Evolutionary conservation across 176 grass and related monocot genomes (phyloP).

Genomic region (Musa acuminata): DNA sequence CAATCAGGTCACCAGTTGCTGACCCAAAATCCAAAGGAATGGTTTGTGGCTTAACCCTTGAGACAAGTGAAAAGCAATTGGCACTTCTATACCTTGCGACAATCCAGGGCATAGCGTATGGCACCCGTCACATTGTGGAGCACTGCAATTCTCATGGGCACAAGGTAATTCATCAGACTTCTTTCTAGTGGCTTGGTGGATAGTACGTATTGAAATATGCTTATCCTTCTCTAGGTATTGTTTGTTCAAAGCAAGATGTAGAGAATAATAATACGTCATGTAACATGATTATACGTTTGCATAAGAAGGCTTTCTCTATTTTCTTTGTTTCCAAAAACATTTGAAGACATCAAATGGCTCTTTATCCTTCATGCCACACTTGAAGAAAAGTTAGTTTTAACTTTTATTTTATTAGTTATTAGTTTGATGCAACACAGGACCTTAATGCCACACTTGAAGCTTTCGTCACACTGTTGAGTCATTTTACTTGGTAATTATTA

Average conservation of each 20-base stretch:
- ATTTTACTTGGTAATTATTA: not conserved
- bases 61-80: constrained; percentile 71
- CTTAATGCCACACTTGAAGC: not conserved
- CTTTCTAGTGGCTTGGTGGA: not conserved
- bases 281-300: no score
- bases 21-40: constrained; percentile 94
- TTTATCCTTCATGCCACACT: no score
- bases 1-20: constrained; percentile 69
- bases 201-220: not conserved
- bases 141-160: constrained; percentile 89
- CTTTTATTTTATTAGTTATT: no score
- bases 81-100: constrained; percentile 88
- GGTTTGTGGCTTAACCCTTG: constrained; percentile 79
- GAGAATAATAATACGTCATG: no score
- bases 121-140: constrained; percentile 78
- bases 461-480: not conserved
- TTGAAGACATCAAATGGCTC: no score
- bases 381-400: no score
- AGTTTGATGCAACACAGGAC: not conserved
- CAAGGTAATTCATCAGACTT: constrained; percentile 40
- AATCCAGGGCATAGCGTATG: constrained; percentile 90
- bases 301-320: no score
- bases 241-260: no score
- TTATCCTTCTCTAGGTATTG: not conserved
- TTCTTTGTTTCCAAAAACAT: no score